Percentiles rank a stretch among this genome's conserved stretches.
phyloP scores from a whole-genome alignment of 2,329 filamentous ascomycete species.

The Hypoxylon sp. region DNA sequence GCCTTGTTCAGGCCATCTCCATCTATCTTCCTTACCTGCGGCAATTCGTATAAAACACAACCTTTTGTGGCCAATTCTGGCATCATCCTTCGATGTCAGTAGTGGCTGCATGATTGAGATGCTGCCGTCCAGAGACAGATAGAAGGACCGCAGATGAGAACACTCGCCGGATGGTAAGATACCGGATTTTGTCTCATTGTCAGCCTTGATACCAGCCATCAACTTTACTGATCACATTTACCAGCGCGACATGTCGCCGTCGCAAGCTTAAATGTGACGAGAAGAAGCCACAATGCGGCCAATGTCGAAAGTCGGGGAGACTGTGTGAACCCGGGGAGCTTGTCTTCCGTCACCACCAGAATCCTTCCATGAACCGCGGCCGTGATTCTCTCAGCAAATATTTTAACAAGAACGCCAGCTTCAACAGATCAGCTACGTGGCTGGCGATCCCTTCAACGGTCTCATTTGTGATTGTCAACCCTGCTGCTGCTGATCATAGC shows the following conservation, averaged over 20 bases:
- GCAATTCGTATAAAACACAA: neutral
- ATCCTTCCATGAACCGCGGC: neutral
- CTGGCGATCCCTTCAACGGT: constrained; percentile 1
- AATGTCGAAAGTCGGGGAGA: neutral
- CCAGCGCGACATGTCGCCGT: neutral
- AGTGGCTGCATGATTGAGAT: neutral
- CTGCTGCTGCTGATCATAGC: neutral
- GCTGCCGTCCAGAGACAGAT: neutral
- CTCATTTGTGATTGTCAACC: constrained; percentile 2
- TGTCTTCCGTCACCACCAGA: constrained; percentile 3
- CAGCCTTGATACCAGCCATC: constrained; percentile 1
- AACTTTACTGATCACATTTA: neutral
- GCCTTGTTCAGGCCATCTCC: neutral
- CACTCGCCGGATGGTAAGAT: constrained; percentile 4
- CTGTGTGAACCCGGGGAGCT: neutral
- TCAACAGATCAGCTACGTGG: constrained; percentile 1
- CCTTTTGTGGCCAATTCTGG: neutral
- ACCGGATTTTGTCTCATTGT: neutral
- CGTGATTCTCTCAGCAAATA: constrained; percentile 4
- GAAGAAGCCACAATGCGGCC: constrained; percentile 3
- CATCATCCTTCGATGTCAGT: neutral
- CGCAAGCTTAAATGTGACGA: constrained; percentile 5
- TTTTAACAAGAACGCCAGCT: constrained; percentile 1
- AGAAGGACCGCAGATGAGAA: constrained; percentile 1
- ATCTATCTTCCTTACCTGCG: neutral